Percentiles rank a stretch among this genome's conserved stretches.
Conservation (phyloP, 129 eudicot genomes). For the Silybum marianum region DNA sequence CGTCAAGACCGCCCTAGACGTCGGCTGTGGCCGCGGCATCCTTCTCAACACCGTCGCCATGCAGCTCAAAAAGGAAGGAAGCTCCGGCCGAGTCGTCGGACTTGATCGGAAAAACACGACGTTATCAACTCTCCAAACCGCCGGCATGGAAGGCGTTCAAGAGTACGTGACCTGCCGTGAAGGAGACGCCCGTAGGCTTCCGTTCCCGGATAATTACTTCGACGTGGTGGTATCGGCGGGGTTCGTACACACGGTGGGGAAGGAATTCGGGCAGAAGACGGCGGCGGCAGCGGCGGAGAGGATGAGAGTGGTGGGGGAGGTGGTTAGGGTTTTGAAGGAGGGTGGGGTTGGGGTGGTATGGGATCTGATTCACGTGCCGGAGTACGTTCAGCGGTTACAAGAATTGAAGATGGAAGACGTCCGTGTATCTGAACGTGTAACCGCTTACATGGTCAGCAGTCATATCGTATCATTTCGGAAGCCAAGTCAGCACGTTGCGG, state of each 20-base stretch:
- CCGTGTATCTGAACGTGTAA: conserved; percentile 82
- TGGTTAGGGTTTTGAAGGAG: conserved; percentile 76
- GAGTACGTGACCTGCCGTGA: conserved; percentile 87
- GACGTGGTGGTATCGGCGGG: conserved; percentile 95
- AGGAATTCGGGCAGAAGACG: conserved; percentile 68
- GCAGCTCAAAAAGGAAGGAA: conserved; percentile 80
- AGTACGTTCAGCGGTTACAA: conserved; percentile 70
- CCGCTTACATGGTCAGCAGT: conserved; percentile 89
- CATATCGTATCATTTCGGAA: conserved; percentile 82
- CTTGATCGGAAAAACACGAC: conserved; percentile 46
- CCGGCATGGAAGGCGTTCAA: conserved; percentile 77
- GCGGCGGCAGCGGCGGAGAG: conserved; percentile 95
- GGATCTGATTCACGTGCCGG: conserved; percentile 89
- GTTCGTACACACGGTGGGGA: conserved; percentile 78
- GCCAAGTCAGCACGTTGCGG: conserved; percentile 86
- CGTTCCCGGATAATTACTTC: conserved; percentile 76
- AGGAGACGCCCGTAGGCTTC: conserved; percentile 77
- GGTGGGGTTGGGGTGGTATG: conserved; percentile 92
- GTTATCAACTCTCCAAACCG: conserved; percentile 62
- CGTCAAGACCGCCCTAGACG: conserved; percentile 55
- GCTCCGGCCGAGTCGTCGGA: conserved; percentile 85
- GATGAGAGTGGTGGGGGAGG: conserved; percentile 77
- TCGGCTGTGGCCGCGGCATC: conserved; percentile 92
- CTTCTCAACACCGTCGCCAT: conserved; percentile 80
- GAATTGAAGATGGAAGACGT: conserved; percentile 93